Evolutionary conservation across 2,329 filamentous ascomycete species (phyloP).

Genomic region (Hypomyces rosellus): DNA sequence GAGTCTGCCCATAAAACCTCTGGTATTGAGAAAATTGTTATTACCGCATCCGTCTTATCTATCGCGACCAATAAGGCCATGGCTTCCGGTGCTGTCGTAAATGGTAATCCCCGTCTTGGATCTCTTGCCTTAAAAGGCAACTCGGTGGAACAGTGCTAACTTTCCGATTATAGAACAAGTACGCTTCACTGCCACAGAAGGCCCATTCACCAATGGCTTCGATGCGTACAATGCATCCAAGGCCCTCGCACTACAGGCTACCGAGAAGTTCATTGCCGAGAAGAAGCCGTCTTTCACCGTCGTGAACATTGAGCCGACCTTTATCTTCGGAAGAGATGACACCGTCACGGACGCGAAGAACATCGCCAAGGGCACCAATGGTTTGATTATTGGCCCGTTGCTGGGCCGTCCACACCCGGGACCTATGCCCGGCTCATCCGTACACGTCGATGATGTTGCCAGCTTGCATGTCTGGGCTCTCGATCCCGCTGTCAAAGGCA

Average conservation of each 20-base stretch:
- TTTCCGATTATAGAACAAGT: too few species aligned
- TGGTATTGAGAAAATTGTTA: slow-evolving; percentile 33
- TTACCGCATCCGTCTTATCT: slow-evolving; percentile 32
- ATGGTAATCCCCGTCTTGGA: background rate
- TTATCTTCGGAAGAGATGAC: slow-evolving; percentile 31
- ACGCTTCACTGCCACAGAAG: background rate
- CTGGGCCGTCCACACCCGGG: background rate
- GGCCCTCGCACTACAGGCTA: slow-evolving; percentile 24
- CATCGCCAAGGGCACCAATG: background rate
- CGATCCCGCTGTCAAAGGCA: background rate
- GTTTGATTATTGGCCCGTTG: background rate
- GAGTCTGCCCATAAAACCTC: slow-evolving; percentile 23
- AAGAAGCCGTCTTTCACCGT: slow-evolving; percentile 29
- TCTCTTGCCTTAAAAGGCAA: background rate
- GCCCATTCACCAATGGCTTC: background rate
- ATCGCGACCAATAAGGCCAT: background rate
- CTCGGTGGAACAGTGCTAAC: background rate
- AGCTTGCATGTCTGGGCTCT: slow-evolving; percentile 4
- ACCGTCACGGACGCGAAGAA: slow-evolving; percentile 8
- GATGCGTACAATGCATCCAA: slow-evolving; percentile 31
- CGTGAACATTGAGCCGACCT: slow-evolving; percentile 29
- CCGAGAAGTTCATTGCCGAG: slow-evolving; percentile 26
- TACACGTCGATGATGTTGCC: slow-evolving; percentile 12
- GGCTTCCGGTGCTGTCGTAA: background rate
- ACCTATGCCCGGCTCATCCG: slow-evolving; percentile 12